Percentiles rank a stretch among this genome's conserved stretches.
Conservation (phyloP, 192 early-diverging fungal species). For the Chytriomyces hyalinus region DNA sequence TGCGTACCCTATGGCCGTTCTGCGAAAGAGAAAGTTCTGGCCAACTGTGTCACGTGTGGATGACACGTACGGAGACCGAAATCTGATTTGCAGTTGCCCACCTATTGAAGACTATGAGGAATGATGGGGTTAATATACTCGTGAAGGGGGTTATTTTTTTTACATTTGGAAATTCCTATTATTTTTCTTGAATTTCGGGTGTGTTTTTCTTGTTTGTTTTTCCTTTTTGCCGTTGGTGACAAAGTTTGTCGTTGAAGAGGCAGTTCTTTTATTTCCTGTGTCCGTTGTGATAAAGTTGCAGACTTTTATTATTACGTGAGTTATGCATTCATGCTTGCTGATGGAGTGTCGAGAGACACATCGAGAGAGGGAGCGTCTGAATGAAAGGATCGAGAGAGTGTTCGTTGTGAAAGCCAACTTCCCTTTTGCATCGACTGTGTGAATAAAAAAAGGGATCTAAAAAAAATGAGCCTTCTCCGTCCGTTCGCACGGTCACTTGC, state of each 20-base stretch:
- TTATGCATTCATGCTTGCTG: no score
- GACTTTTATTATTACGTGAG: no score
- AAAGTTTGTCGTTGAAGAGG: no score
- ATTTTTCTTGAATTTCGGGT: not conserved
- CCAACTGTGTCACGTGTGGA: constrained; percentile 89
- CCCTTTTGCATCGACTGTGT: not conserved
- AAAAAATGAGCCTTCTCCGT: not conserved
- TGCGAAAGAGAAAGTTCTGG: constrained; percentile 96
- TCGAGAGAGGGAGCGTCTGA: no score
- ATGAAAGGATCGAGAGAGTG: no score
- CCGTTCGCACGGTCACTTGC: not conserved
- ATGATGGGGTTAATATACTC: not conserved
- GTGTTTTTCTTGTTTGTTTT: not conserved
- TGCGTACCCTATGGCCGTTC: constrained; percentile 84
- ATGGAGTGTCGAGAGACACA: no score
- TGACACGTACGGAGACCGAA: constrained; percentile 93
- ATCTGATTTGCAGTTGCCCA: constrained; percentile 94
- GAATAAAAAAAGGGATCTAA: not conserved
- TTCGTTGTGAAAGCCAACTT: not conserved
- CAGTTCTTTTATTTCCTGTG: no score
- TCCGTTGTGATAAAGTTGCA: no score
- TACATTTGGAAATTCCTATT: not conserved
- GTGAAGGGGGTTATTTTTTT: not conserved
- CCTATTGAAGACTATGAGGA: constrained; percentile 78
- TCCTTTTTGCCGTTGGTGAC: not conserved